phyloP scores from a whole-genome alignment of 768 basidiomycete species.

The Boletus sp. region DNA sequence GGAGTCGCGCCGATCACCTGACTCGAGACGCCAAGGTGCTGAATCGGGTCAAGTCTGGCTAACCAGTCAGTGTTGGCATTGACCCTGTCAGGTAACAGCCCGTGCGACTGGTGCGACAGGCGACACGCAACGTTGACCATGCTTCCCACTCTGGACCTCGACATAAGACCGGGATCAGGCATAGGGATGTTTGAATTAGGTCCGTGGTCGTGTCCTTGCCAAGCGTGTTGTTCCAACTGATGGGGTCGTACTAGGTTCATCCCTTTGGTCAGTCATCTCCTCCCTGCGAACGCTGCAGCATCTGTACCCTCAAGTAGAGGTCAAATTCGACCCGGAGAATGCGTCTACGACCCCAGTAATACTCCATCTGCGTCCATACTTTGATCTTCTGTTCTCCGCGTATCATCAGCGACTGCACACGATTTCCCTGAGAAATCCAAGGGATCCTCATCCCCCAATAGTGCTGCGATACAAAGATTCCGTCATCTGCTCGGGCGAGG shows the following conservation, averaged over 20 bases:
- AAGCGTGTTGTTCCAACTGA: neutral
- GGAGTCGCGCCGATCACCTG: conserved; percentile 5
- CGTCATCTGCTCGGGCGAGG: conserved; percentile 58
- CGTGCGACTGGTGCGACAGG: too few species aligned
- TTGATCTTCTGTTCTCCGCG: conserved; percentile 84
- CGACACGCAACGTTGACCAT: conserved; percentile 32
- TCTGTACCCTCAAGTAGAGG: conserved; percentile 75
- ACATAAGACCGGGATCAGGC: conserved; percentile 72
- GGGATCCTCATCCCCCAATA: conserved; percentile 64
- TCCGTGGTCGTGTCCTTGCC: conserved; percentile 23
- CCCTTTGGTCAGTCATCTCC: conserved; percentile 77
- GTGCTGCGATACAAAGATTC: conserved; percentile 66
- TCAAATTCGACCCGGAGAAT: conserved; percentile 78
- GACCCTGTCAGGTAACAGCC: too few species aligned
- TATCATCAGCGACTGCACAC: conserved; percentile 77
- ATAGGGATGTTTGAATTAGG: conserved; percentile 80
- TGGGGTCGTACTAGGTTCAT: conserved; percentile 50
- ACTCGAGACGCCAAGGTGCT: neutral
- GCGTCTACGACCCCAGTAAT: conserved; percentile 71
- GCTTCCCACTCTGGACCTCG: conserved; percentile 71
- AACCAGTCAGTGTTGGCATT: neutral
- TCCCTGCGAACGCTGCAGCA: conserved; percentile 63
- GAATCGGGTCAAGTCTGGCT: conserved; percentile 13
- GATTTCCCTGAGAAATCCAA: conserved; percentile 68
- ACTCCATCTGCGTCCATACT: conserved; percentile 74